Evolutionary conservation across 306 rosid genomes (phyloP), one percentile per base, ranked within the genome.

Genomic region (Cicer cuneatum): DNA sequence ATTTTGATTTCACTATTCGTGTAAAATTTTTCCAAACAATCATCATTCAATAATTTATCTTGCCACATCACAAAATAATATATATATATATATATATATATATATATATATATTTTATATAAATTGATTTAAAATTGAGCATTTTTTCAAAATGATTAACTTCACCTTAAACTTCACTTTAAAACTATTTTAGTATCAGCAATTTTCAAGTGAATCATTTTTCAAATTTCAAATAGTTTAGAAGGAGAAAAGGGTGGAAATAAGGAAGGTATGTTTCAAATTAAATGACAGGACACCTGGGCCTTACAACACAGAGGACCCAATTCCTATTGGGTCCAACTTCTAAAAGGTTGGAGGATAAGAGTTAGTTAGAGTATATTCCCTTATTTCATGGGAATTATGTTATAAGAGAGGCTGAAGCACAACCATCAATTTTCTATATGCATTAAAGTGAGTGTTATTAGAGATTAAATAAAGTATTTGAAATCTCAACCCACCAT

Each of bases 401-500:
- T 21, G 29, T 21, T 21, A 21, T 21, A 21, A 21, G 29, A 21
- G 29, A 21, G 33, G 53, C 57, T 24, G 38, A 19, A 41, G 66
- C 35, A 46, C 13, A 43, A n/a, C 16, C 42, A 35, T 7, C 61
- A 18, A 46, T 38, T 69, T 66, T 58, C 19, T 35, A 38, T 62
- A 35, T 58, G 69, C 19, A 13, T 72, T 39, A 21, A 42, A 7
- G 24, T 21, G 56, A 11, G 16, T 29, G 33, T 58, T 14, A n/a
- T 58, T 73, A 29, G 47, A 58, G 69, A 60, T 73, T 7, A 7
- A 60, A 57, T 16, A 64, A 15, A 9, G 14, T 45, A 14, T 59
- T 12, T 7, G 5, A 24, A 35, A n/a, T 37, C 51, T 73, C 10
- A 46, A 33, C 60, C 35, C n/a, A 47, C 46, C 43, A 51, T 51